These are phyloP conservation scores for Boehmeria nivea DNA, from an alignment of 306 rosid genomes.

Conservation along the genomic window DNA sequence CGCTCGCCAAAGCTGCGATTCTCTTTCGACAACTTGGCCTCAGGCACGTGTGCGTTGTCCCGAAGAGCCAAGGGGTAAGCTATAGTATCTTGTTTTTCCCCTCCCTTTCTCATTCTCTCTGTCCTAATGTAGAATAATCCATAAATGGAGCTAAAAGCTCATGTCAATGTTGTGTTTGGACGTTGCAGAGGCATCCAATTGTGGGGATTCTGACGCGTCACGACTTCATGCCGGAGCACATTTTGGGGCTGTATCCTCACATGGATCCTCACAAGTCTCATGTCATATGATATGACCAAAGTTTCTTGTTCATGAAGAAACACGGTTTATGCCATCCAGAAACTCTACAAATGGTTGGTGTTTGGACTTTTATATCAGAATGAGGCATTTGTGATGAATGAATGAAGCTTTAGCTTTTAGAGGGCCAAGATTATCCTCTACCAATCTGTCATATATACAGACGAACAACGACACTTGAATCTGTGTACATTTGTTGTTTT, in stretches of 20 bases:
- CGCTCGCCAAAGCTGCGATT: conserved; percentile 69
- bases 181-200: conserved; percentile 77
- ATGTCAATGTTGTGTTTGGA: conserved; percentile 4
- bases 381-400: background rate
- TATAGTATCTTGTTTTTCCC: too few relatives aligned
- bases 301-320: background rate
- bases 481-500: too few relatives aligned
- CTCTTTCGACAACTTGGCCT: conserved; percentile 76
- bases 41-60: conserved; percentile 74
- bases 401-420: too few relatives aligned
- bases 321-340: background rate
- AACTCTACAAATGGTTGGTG: background rate
- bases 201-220: conserved; percentile 92
- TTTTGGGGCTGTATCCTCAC: conserved; percentile 76
- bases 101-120: conserved; percentile 4
- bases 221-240: conserved; percentile 91
- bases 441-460: too few relatives aligned
- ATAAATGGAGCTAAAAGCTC: background rate
- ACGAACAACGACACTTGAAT: too few relatives aligned
- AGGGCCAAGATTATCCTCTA: too few relatives aligned
- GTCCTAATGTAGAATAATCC: background rate
- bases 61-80: conserved; percentile 58
- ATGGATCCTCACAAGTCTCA: conserved; percentile 32
- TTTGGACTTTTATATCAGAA: background rate
- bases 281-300: background rate